Conservation (phyloP, 306 rosid species). For the Lagenaria siceraria region DNA sequence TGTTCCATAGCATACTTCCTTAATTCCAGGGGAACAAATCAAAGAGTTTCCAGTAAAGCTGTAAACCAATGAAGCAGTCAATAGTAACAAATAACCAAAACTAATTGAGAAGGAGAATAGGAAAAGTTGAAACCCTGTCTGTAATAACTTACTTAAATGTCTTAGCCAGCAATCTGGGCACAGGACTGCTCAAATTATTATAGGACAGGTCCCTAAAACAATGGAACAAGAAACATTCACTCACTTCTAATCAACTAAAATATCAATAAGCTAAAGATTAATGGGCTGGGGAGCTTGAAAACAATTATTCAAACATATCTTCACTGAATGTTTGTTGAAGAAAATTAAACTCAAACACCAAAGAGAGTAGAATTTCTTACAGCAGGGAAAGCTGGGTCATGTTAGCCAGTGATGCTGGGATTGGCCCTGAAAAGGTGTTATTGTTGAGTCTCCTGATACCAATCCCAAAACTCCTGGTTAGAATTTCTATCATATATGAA, state of each 20-base stretch:
- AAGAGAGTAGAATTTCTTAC: constrained; percentile 19
- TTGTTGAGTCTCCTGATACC: constrained; percentile 72
- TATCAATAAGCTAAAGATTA: neutral
- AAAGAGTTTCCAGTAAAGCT: constrained; percentile 72
- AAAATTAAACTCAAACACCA: neutral
- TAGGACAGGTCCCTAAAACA: constrained; percentile 64
- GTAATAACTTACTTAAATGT: constrained; percentile 58
- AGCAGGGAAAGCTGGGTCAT: constrained; percentile 60
- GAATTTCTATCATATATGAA: neutral
- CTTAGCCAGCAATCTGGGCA: constrained; percentile 54
- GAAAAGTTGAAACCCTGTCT: neutral
- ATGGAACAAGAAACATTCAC: neutral
- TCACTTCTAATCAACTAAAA: neutral
- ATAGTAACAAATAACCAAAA: neutral
- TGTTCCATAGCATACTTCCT: constrained; percentile 46
- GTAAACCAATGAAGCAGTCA: constrained; percentile 16
- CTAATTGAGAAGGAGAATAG: neutral
- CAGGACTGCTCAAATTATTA: constrained; percentile 71
- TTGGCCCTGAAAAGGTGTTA: constrained; percentile 58
- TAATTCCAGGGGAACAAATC: constrained; percentile 51
- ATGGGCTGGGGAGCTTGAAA: neutral
- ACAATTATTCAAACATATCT: neutral
- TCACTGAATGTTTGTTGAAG: neutral
- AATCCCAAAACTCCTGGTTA: neutral
- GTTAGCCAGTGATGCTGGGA: constrained; percentile 73